Evolutionary conservation across 257 asterid species (phyloP).

Genomic region (Craterostigma plantagineum): DNA sequence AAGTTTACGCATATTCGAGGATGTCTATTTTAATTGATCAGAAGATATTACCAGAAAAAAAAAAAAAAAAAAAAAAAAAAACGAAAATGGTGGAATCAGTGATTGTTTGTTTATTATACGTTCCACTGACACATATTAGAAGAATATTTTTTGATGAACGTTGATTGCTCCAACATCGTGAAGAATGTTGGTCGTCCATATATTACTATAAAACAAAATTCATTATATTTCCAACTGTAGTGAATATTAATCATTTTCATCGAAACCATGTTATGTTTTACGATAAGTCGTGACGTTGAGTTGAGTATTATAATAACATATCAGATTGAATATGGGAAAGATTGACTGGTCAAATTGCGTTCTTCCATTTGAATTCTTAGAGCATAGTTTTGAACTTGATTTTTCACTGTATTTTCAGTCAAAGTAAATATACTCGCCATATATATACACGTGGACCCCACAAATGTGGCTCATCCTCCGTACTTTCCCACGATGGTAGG

Average conservation of each 20-base stretch:
- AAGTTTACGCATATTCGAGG: no score
- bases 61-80: no score
- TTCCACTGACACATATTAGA: conserved; percentile 13
- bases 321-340: no score
- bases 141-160: conserved; percentile 29
- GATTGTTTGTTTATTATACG: conserved; percentile 21
- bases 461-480: conserved; percentile 3
- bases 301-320: no score
- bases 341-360: no score
- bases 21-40: conserved; percentile 1
- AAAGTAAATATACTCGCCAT: no score
- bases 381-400: no score
- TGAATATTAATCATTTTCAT: no score
- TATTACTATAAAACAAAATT: background rate
- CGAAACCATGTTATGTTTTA: no score
- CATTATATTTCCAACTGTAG: background rate
- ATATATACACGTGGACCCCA: conserved; percentile 6
- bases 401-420: no score
- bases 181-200: conserved; percentile 17
- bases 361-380: no score
- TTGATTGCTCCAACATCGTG: conserved; percentile 32
- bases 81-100: conserved; percentile 26
- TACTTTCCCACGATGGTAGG: conserved; percentile 23
- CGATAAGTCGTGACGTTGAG: no score
- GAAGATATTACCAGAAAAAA: conserved; percentile 56